Percentiles rank a stretch among this genome's conserved stretches.
Conservation (phyloP, 225 moss, liverwort and hornwort species). For the Polytrichum commune region DNA sequence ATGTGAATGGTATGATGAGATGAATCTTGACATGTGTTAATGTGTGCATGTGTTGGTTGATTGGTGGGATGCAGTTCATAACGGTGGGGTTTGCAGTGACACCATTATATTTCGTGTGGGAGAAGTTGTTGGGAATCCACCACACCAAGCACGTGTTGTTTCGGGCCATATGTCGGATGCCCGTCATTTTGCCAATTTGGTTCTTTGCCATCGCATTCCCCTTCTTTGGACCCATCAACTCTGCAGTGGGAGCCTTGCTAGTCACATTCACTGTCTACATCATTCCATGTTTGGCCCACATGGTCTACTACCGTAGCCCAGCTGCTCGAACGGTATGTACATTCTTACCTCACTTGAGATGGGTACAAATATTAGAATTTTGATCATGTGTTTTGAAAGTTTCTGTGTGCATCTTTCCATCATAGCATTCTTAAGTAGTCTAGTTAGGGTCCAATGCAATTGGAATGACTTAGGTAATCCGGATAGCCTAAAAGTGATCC, state of each 20-base stretch:
- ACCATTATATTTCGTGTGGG: conserved; percentile 44
- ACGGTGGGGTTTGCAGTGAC: conserved; percentile 39
- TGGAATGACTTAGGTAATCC: too few relatives aligned
- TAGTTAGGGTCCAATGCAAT: too few relatives aligned
- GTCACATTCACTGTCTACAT: conserved; percentile 48
- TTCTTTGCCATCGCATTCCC: conserved; percentile 45
- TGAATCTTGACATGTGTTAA: too few relatives aligned
- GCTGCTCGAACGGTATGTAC: conserved; percentile 17
- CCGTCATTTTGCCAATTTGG: conserved; percentile 37
- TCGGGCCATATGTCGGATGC: conserved; percentile 21
- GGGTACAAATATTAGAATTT: too few relatives aligned
- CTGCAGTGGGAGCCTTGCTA: conserved; percentile 35
- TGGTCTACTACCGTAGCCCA: conserved; percentile 23
- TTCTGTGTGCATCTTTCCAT: too few relatives aligned
- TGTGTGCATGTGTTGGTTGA: background rate
- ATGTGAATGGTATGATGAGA: too few relatives aligned
- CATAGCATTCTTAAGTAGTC: too few relatives aligned
- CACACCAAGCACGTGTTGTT: conserved; percentile 17
- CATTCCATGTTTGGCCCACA: conserved; percentile 36
- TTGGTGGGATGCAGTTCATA: conserved; percentile 27
- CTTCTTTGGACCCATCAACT: conserved; percentile 52
- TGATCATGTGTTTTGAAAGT: too few relatives aligned
- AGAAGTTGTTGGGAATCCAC: conserved; percentile 40
- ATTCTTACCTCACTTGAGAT: too few relatives aligned
- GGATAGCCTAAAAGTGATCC: too few relatives aligned